Percentiles rank a stretch among this genome's conserved stretches.
phyloP scores from a whole-genome alignment of 163 green algal genomes.

The Picocystis sp. region DNA sequence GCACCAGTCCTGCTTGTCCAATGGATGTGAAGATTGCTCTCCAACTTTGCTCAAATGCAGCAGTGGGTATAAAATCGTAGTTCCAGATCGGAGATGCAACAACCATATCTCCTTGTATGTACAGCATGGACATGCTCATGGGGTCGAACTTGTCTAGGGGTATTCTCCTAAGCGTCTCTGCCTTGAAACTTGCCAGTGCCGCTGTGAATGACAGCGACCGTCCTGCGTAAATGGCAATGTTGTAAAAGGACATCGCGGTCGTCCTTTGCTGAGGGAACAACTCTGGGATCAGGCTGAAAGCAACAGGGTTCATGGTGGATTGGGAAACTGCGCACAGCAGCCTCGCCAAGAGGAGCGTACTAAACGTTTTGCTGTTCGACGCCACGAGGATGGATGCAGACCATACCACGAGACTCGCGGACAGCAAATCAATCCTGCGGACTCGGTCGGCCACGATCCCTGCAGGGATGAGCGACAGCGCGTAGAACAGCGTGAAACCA shows the following conservation, averaged over 20 bases:
- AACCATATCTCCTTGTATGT: conserved; percentile 52
- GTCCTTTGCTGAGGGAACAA: conserved; percentile 66
- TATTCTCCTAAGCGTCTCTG: conserved; percentile 7
- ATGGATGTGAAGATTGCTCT: not conserved
- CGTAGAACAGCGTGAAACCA: conserved; percentile 67
- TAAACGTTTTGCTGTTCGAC: conserved; percentile 37
- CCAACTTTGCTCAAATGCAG: not conserved
- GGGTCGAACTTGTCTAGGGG: conserved; percentile 56
- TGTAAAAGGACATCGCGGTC: conserved; percentile 70
- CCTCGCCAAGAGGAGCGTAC: conserved; percentile 42
- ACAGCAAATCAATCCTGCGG: conserved; percentile 47
- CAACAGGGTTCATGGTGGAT: conserved; percentile 72
- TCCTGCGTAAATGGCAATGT: conserved; percentile 72
- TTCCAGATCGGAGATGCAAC: conserved; percentile 53
- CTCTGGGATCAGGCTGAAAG: conserved; percentile 68
- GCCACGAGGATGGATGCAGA: conserved; percentile 39
- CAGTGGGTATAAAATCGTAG: conserved; percentile 34
- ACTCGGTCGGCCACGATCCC: conserved; percentile 57
- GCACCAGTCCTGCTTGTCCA: not conserved
- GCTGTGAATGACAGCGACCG: conserved; percentile 58
- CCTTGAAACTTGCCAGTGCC: not conserved
- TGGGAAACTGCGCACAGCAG: conserved; percentile 48
- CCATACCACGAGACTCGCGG: conserved; percentile 42
- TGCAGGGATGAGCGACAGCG: conserved; percentile 54
- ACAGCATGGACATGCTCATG: conserved; percentile 55